Conservation (phyloP, 495 filamentous ascomycete species). For the Bacidia gigantensis region DNA sequence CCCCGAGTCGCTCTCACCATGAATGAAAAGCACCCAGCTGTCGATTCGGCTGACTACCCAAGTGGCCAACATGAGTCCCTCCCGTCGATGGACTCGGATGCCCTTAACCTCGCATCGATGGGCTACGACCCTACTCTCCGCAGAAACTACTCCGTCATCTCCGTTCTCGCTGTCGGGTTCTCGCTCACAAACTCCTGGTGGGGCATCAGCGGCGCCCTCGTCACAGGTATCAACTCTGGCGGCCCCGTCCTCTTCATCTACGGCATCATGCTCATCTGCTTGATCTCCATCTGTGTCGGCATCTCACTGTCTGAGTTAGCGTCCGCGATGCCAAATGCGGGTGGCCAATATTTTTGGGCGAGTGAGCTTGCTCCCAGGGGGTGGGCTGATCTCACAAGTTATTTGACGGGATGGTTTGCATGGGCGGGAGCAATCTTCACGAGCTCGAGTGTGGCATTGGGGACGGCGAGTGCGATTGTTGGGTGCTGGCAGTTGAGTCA, state of each 20-base stretch:
- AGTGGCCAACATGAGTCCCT: background rate
- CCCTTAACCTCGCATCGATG: slow-evolving; percentile 33
- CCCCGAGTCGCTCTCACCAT: background rate
- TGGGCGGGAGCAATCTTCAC: slow-evolving; percentile 46
- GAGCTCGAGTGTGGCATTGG: slow-evolving; percentile 42
- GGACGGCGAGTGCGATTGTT: slow-evolving; percentile 36
- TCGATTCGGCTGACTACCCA: background rate
- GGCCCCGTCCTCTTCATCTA: slow-evolving; percentile 47
- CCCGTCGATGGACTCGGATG: slow-evolving; percentile 22
- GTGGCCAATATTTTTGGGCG: slow-evolving; percentile 53
- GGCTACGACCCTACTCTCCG: slow-evolving; percentile 45
- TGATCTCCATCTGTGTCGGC: slow-evolving; percentile 41
- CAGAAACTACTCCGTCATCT: slow-evolving; percentile 44
- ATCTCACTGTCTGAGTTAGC: slow-evolving; percentile 44
- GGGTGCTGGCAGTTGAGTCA: slow-evolving; percentile 46
- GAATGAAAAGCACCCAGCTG: background rate
- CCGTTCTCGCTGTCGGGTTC: slow-evolving; percentile 46
- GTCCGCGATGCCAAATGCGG: slow-evolving; percentile 45
- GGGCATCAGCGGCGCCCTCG: slow-evolving; percentile 42
- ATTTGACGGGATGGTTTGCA: slow-evolving; percentile 43
- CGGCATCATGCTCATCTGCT: slow-evolving; percentile 40
- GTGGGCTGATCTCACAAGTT: slow-evolving; percentile 38
- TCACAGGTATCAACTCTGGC: slow-evolving; percentile 48
- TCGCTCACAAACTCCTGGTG: slow-evolving; percentile 54
- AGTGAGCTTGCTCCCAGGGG: slow-evolving; percentile 41